Base-by-base conservation (phyloP, 2,329 filamentous ascomycete species). In the Sclerotinia nivalis region DNA sequence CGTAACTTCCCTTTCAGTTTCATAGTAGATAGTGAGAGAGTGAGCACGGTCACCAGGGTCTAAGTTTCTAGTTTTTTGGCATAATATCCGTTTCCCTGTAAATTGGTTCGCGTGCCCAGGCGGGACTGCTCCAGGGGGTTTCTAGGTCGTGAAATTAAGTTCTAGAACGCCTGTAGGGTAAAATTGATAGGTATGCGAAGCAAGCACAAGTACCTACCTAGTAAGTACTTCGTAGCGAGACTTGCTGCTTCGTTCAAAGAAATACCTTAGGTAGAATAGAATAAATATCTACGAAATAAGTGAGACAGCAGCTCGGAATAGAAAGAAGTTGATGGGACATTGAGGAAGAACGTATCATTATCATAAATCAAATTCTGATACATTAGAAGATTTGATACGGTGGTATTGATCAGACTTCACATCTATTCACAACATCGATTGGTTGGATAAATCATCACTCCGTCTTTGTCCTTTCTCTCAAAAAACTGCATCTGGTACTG, bases 1-100 rank as follows among this genome's bases (percentile, higher is more conserved):
- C 31, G 55, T 58, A 58, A 43, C 31, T 64, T 31, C 34, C 15
- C 47, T 28, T 7, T 50, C 47, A 40, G 31, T 65, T 65, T 65
- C 47, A 64, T 22, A 6, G 61, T n/a, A 52, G 31, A 37, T 7
- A 65, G 61, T 34, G 59, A 31, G n/a, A 15, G 25, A 58, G 55
- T 64, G 61, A 54, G 34, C 61, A 64, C 61, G 61, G 61, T 40
- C 61, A 22, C n/a, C n/a, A 52, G 56, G 18, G 18, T 18, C 40
- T 43, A 43, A 8, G 34, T 34, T 34, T 34, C 34, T 34, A 18
- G 47, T 13, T 52, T 64, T 64, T 7, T 50, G 47, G 47, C 31
- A 34, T 40, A 52, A 34, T 40, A 52, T 28, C 31, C 40, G 40
- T 9, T 25, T 8, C 60, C 60, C 47, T 64, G 31, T 25, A 12